Evolutionary conservation across 768 basidiomycete species (phyloP).

Genomic region (Strobilomyces dryophilus): DNA sequence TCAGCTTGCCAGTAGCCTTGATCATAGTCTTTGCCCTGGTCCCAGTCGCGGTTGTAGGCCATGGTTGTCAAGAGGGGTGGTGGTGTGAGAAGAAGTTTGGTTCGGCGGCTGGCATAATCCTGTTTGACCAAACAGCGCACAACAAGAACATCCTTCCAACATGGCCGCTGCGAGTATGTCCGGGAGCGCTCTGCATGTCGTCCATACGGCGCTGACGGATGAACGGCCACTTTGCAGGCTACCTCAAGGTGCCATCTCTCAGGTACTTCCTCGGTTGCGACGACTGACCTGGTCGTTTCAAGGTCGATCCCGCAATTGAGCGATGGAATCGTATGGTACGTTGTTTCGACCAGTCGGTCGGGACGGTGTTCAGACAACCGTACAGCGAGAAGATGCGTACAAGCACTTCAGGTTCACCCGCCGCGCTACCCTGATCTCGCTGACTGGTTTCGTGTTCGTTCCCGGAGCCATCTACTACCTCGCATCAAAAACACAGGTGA

Average conservation of each 20-base stretch:
- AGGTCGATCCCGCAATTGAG: conserved; percentile 57
- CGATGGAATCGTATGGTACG: conserved; percentile 58
- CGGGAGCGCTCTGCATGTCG: background rate
- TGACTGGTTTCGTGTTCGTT: conserved; percentile 61
- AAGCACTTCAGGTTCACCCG: conserved; percentile 78
- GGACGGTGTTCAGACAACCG: background rate
- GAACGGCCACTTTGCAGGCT: conserved; percentile 37
- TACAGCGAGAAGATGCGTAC: conserved; percentile 81
- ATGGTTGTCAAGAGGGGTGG: conserved; percentile 32
- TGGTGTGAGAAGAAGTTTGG: conserved; percentile 18
- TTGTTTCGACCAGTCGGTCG: conserved; percentile 6
- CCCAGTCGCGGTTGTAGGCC: conserved; percentile 86
- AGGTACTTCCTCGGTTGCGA: background rate
- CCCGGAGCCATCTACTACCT: conserved; percentile 54
- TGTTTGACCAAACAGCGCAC: conserved; percentile 26
- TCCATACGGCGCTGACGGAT: conserved; percentile 11
- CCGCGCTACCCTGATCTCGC: conserved; percentile 53
- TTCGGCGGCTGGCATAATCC: background rate
- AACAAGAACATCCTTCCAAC: conserved; percentile 28
- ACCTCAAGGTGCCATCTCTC: conserved; percentile 46
- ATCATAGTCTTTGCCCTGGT: conserved; percentile 72
- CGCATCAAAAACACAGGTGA: conserved; percentile 34
- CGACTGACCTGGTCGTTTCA: conserved; percentile 3
- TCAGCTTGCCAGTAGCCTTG: conserved; percentile 38
- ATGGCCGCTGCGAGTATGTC: conserved; percentile 68